These are phyloP conservation scores for Pleoardoris graminearum DNA, from an alignment of 2,329 filamentous ascomycete species.

Conservation along the genomic window DNA sequence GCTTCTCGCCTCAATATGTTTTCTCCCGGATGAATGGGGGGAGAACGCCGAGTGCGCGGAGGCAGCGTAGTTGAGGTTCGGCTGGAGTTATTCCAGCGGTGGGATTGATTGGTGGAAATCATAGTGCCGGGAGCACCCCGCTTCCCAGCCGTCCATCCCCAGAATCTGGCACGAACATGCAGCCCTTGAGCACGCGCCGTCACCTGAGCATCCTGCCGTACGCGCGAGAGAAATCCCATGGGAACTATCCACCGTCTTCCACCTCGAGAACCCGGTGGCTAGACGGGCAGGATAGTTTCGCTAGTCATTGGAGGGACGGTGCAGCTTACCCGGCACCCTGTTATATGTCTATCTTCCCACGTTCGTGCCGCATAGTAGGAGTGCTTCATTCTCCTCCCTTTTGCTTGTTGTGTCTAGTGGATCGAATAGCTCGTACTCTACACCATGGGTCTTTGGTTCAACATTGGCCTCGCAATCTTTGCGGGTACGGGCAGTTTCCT, in stretches of 20 bases:
- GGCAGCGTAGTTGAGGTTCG: too few relatives aligned
- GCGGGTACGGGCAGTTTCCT: constrained; percentile 50
- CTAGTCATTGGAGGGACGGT: background rate
- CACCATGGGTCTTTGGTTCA: constrained; percentile 50
- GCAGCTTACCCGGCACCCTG: background rate
- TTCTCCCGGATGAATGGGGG: background rate
- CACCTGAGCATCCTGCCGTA: constrained; percentile 1
- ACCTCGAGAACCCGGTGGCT: constrained; percentile 16
- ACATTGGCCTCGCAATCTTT: constrained; percentile 48
- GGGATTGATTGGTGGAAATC: constrained; percentile 10
- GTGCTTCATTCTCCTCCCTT: background rate
- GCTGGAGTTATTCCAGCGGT: too few relatives aligned
- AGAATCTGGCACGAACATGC: constrained; percentile 4
- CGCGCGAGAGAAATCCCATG: constrained; percentile 11
- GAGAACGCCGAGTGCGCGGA: background rate
- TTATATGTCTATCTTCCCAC: background rate
- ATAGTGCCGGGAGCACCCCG: constrained; percentile 4
- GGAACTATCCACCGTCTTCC: constrained; percentile 31
- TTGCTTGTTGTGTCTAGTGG: background rate
- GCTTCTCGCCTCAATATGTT: background rate
- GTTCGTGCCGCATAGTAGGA: background rate
- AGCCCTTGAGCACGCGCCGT: background rate
- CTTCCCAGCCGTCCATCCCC: constrained; percentile 6
- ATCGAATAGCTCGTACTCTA: background rate
- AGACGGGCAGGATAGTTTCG: constrained; percentile 3